phyloP scores from a whole-genome alignment of 495 filamentous ascomycete species.

The Penicillium steckii region DNA sequence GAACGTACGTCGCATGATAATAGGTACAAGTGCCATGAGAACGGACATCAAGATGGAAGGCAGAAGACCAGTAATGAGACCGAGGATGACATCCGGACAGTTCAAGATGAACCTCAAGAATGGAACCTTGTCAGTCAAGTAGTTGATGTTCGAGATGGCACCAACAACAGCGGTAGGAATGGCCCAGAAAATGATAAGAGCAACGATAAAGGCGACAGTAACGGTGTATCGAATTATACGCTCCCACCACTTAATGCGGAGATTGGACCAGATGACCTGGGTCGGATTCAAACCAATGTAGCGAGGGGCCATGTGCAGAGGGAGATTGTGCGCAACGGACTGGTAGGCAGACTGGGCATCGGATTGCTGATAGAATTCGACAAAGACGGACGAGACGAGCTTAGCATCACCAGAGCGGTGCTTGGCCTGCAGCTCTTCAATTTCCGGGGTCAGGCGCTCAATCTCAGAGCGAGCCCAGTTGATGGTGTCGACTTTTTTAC shows the following conservation, averaged over 20 bases:
- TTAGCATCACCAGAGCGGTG: conserved; percentile 71
- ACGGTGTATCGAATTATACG: conserved; percentile 67
- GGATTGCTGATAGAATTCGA: conserved; percentile 79
- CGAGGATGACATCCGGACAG: conserved; percentile 69
- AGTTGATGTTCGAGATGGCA: conserved; percentile 79
- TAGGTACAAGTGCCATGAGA: conserved; percentile 86
- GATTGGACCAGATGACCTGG: conserved; percentile 88
- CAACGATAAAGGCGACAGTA: conserved; percentile 68
- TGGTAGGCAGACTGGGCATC: conserved; percentile 88
- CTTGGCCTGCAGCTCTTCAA: conserved; percentile 70
- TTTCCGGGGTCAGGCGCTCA: conserved; percentile 73
- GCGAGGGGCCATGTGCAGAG: conserved; percentile 88
- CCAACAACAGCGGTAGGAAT: conserved; percentile 89
- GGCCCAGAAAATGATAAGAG: conserved; percentile 87
- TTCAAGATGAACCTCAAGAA: conserved; percentile 73
- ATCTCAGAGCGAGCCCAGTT: conserved; percentile 87
- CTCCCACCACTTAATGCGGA: conserved; percentile 88
- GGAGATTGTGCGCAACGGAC: conserved; percentile 79
- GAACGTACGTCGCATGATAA: conserved; percentile 72
- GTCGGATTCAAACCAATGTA: conserved; percentile 81
- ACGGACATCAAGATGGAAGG: conserved; percentile 77
- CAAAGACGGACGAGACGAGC: conserved; percentile 61
- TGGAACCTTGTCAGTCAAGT: conserved; percentile 56
- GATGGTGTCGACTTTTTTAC: conserved; percentile 82
- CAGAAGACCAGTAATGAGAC: conserved; percentile 82